Conservation (phyloP, 768 basidiomycete genomes). For the Suillus brevipes region DNA sequence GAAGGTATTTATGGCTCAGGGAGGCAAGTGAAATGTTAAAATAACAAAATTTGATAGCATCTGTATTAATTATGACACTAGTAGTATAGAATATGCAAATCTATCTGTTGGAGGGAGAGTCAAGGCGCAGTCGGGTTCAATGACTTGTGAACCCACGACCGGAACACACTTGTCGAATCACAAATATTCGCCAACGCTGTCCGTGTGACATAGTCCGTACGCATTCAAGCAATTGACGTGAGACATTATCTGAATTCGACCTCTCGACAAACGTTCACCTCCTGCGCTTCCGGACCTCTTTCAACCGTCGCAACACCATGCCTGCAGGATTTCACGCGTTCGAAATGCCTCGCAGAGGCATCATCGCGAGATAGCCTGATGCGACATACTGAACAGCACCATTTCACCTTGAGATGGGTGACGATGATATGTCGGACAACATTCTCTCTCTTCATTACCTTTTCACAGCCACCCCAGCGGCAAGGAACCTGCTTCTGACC, state of each 20-base stretch:
- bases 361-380: constrained; percentile 33
- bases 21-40: too few species aligned
- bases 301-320: constrained; percentile 4
- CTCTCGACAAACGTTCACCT: constrained; percentile 21
- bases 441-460: constrained; percentile 33
- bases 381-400: constrained; percentile 28
- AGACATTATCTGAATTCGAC: constrained; percentile 15
- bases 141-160: neutral
- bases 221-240: constrained; percentile 1
- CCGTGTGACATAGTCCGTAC: neutral
- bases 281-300: constrained; percentile 15
- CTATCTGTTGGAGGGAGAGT: neutral
- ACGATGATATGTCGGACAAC: constrained; percentile 30
- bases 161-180: neutral
- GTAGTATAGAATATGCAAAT: neutral
- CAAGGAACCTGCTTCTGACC: constrained; percentile 16
- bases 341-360: constrained; percentile 32
- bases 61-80: neutral
- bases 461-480: constrained; percentile 27
- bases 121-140: neutral
- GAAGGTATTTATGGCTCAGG: too few species aligned
- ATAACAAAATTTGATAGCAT: too few species aligned
- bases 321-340: constrained; percentile 28
- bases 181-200: neutral
- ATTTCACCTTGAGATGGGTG: constrained; percentile 31